Conservation (phyloP, 2,329 filamentous ascomycete genomes). For the Aureobasidium vineae region DNA sequence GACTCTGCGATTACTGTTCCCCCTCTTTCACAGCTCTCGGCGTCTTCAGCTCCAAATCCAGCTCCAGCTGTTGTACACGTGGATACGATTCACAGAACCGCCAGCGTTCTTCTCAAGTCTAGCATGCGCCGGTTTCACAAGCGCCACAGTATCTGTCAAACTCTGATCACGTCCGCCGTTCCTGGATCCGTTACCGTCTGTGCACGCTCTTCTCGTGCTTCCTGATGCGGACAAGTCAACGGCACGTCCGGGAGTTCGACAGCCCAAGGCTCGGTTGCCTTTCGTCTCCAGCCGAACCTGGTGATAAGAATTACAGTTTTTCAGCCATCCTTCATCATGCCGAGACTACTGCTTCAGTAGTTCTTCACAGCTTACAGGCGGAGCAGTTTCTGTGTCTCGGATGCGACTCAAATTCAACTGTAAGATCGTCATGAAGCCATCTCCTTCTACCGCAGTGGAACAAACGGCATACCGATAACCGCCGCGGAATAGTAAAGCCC, state of each 20-base stretch:
- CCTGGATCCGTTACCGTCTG: slow-evolving; percentile 11
- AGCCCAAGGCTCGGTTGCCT: slow-evolving; percentile 2
- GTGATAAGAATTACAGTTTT: slow-evolving; percentile 22
- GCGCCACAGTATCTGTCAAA: slow-evolving; percentile 26
- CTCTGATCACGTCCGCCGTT: slow-evolving; percentile 6
- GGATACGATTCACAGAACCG: slow-evolving; percentile 7
- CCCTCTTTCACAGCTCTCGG: not conserved
- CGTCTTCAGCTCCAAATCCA: slow-evolving; percentile 6
- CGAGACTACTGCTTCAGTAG: slow-evolving; percentile 1
- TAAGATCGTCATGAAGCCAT: slow-evolving; percentile 4
- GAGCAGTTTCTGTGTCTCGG: slow-evolving; percentile 13
- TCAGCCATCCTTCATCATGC: slow-evolving; percentile 8
- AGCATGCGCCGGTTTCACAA: slow-evolving; percentile 20
- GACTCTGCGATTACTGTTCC: not conserved
- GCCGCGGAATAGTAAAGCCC: not conserved
- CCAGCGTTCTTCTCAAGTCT: slow-evolving; percentile 8
- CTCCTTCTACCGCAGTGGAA: not conserved
- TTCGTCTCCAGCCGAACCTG: slow-evolving; percentile 10
- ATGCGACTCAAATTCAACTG: not conserved
- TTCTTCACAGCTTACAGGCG: not conserved
- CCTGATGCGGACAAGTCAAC: slow-evolving; percentile 2
- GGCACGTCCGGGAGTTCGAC: slow-evolving; percentile 15
- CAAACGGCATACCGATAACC: not conserved
- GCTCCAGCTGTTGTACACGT: not conserved
- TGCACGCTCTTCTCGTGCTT: slow-evolving; percentile 14